Base-by-base conservation (phyloP, 1,284 basidiomycete species). In the Xanthoconium separans region DNA sequence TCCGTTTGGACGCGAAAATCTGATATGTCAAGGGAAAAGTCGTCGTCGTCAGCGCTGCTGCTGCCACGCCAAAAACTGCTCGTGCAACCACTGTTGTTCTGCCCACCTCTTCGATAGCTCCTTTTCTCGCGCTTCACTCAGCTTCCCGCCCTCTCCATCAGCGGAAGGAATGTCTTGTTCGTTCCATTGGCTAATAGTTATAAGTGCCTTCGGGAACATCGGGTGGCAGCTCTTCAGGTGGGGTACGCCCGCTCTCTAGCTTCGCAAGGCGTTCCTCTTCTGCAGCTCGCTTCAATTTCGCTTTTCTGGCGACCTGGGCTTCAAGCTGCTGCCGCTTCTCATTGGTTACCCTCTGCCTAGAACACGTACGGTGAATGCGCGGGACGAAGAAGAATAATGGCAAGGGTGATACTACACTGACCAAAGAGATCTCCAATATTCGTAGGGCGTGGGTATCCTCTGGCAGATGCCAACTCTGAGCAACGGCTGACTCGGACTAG, bases 151-250 rank as follows among this genome's bases (percentile, higher is more conserved):
- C 55, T 91, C 82, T 0, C 78, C 82, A 65, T 96, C 94, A 37
- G 87, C 88, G n/a, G 88, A 80, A 27, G 97, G 97, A 45, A 98
- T 57, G 0, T 97, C 97, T 36, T 78, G 70, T 49, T 88, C 89
- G 70, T 96, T 87, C 89, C 92, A 99, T 52, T 82, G 84, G 11
- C 81, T 74, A 64, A n/a, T n/a, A n/a, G n/a, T n/a, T n/a, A n/a
- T 90, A 98, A 18, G 70, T 75, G 46, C 83, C 85, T 58, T 85
- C 81, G 1, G 80, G 72, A 4, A 88, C 82, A 63, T 93, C 78
- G 6, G 93, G 93, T 8, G 91, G 87, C 77, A 98, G 78, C 53
- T 91, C 85, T 44, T 75, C 72, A 0, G 96, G 93, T 0, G 88
- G 68, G 6, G 86, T 68, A 40, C 87, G 85, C 6, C 95, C 95